Percentiles rank a stretch among this genome's conserved stretches.
phyloP scores from a whole-genome alignment of 306 rosid genomes.

The Inga leiocalycina region DNA sequence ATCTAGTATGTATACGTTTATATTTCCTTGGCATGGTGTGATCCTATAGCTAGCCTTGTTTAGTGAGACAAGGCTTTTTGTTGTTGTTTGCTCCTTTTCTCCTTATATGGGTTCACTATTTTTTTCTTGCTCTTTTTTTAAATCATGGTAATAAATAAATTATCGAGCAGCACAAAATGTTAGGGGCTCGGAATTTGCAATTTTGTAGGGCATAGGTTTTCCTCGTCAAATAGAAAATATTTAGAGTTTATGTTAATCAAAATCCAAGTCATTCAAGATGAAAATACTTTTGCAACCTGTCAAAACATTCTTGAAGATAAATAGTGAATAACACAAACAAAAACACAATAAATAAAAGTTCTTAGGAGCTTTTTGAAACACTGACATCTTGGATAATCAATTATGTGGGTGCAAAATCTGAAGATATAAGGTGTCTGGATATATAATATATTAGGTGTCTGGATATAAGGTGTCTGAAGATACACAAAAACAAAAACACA shows the following conservation, averaged over 20 bases:
- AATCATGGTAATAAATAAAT: neutral
- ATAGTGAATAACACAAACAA: neutral
- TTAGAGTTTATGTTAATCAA: neutral
- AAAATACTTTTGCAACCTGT: neutral
- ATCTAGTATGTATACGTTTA: neutral
- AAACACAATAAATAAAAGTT: slow-evolving; percentile 6
- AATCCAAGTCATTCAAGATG: slow-evolving; percentile 15
- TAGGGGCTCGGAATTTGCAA: neutral
- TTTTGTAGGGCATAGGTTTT: neutral
- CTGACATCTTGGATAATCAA: neutral
- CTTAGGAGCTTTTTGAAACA: neutral
- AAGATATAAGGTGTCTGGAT: neutral
- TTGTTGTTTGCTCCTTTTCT: neutral
- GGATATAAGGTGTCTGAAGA: too few relatives aligned
- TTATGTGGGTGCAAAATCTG: neutral
- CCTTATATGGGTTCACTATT: neutral
- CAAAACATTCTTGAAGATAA: neutral
- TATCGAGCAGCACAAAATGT: neutral
- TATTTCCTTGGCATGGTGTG: neutral
- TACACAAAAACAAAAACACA: too few relatives aligned
- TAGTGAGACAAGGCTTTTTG: neutral
- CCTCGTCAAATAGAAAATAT: slow-evolving; percentile 11
- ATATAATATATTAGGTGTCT: neutral
- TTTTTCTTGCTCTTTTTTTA: neutral
- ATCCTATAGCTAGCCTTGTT: neutral